Evolutionary conservation across 2,329 filamentous ascomycete species (phyloP), one percentile per base, ranked within the genome.

Genomic region (Fusarium lyarnte): DNA sequence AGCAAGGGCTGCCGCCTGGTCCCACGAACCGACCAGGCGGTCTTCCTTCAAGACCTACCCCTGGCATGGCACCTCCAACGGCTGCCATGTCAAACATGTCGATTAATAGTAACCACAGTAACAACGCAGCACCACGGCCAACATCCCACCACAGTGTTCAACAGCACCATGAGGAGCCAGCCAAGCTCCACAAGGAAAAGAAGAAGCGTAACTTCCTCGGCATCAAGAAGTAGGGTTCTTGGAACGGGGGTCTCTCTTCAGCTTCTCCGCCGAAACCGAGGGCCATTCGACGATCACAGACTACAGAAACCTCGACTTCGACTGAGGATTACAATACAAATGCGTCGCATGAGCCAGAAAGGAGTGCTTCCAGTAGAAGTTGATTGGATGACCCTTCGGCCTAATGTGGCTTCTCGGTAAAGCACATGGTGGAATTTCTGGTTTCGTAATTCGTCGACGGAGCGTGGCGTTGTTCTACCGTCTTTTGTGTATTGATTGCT

Each of bases 191-290:
- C 54, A 90, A 90, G 80, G 86, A 89, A 77, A 91, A 91, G 82
- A 91, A 90, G 85, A 88, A 85, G 78, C 83, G 88, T 58, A 87
- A 88, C 66, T 87, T 89, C 70, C 81, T 90, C 63, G 85, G 87
- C 33, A 85, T 89, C 75, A 90, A 90, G 82, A 92, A 92, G 79
- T 84, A 83, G 80, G 76, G 75, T 62, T 81, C 79, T 78, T 68
- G 72, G 41, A 76, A 67, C 45, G 66, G 68, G n/a, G 70, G 58
- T n/a, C 35, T 72, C 43, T 72, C 71, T 43, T 72, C 63, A 29
- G 31, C 58, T 53, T 62, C 66, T 58, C 38, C 53, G 27, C 46
- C 61, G 12, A 23, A 45, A 39, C 45, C 55, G 23, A 59, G 47
- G 35, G 33, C 66, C 23, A 54, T 57, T 43, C 58, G 70, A 47